Evolutionary conservation across 495 filamentous ascomycete species (phyloP).

Genomic region (Penicillium ucsense): DNA sequence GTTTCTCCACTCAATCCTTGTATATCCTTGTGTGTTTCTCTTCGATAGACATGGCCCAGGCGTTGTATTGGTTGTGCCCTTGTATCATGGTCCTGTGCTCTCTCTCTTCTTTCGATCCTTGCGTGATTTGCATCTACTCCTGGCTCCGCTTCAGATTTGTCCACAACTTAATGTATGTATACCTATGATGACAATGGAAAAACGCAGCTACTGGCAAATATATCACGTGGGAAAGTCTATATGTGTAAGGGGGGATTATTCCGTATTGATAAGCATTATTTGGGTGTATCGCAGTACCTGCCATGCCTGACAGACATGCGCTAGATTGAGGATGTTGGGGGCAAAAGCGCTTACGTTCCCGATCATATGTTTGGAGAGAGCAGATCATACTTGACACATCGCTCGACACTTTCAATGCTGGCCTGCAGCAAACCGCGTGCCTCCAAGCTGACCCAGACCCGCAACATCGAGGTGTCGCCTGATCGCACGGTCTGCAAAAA

Average conservation of each 20-base stretch:
- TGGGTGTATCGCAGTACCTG: too few relatives aligned
- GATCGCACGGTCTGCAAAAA: slow-evolving; percentile 41
- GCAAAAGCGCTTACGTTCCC: too few relatives aligned
- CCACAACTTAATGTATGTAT: too few relatives aligned
- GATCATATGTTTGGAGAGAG: slow-evolving; percentile 69
- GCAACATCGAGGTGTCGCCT: slow-evolving; percentile 83
- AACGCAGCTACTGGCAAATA: not conserved
- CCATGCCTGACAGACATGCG: too few relatives aligned
- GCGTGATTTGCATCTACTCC: not conserved
- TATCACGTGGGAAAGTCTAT: too few relatives aligned
- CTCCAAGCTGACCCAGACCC: slow-evolving; percentile 89
- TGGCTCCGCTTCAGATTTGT: too few relatives aligned
- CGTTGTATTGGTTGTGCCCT: slow-evolving; percentile 11
- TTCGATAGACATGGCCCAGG: slow-evolving; percentile 18
- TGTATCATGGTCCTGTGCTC: slow-evolving; percentile 3
- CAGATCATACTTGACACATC: slow-evolving; percentile 75
- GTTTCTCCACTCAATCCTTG: slow-evolving; percentile 21
- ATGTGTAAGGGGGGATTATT: too few relatives aligned
- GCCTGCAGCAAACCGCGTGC: slow-evolving; percentile 79
- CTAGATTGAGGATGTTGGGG: too few relatives aligned
- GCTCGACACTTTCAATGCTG: slow-evolving; percentile 77
- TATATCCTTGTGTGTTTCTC: slow-evolving; percentile 2
- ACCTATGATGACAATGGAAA: slow-evolving; percentile 1
- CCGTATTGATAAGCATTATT: too few relatives aligned
- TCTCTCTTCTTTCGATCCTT: slow-evolving; percentile 10